Evolutionary conservation across 768 basidiomycete species (phyloP).

Genomic region (Hypsizygus marmoreus): DNA sequence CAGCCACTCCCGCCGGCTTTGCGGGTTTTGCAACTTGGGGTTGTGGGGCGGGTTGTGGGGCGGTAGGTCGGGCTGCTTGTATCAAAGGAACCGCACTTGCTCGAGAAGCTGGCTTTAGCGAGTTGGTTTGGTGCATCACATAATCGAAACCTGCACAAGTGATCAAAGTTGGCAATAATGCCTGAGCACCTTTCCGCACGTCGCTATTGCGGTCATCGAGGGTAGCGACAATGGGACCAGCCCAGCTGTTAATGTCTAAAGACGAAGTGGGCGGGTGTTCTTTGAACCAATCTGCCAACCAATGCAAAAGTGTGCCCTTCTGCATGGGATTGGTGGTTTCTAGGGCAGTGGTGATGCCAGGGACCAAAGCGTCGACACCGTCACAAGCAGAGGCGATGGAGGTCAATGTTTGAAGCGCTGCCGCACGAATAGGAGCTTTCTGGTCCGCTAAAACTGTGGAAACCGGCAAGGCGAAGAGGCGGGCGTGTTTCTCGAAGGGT

Average conservation of each 20-base stretch:
- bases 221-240: slow-evolving; percentile 63
- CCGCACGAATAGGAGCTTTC: slow-evolving; percentile 81
- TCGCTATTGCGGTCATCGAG: slow-evolving; percentile 92
- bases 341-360: slow-evolving; percentile 75
- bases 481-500: slow-evolving; percentile 88
- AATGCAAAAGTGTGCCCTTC: slow-evolving; percentile 74
- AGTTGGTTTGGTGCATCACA: slow-evolving; percentile 82
- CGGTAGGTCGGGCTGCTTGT: slow-evolving; percentile 73
- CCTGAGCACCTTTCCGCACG: slow-evolving; percentile 89
- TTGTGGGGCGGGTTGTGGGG: slow-evolving; percentile 27
- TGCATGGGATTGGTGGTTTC: slow-evolving; percentile 89
- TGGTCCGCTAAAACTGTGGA: slow-evolving; percentile 89
- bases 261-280: slow-evolving; percentile 53
- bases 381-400: slow-evolving; percentile 86
- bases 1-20: slow-evolving; percentile 26
- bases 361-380: slow-evolving; percentile 79
- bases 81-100: slow-evolving; percentile 84
- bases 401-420: slow-evolving; percentile 76
- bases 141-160: slow-evolving; percentile 76
- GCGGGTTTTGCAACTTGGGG: slow-evolving; percentile 22
- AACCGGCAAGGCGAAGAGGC: slow-evolving; percentile 74
- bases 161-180: slow-evolving; percentile 76
- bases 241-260: slow-evolving; percentile 74
- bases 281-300: slow-evolving; percentile 82
- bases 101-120: slow-evolving; percentile 90